Base-by-base conservation (phyloP, 2,329 filamentous ascomycete genomes). In the Fusarium chuoi region DNA sequence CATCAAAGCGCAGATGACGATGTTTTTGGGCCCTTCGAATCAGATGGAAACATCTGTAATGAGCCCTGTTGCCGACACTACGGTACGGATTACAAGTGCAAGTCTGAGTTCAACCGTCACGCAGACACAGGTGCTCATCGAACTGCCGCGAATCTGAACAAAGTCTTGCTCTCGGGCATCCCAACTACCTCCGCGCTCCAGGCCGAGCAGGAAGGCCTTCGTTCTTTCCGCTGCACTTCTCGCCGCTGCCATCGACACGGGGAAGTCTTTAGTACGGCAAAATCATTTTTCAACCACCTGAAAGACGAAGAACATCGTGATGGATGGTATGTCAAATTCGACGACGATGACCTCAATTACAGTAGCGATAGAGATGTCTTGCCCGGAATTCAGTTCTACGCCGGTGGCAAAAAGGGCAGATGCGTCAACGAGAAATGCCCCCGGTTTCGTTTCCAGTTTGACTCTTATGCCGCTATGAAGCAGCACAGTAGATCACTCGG, bases 51-150 rank as follows among this genome's bases (percentile, higher is more conserved):
- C 14, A 33, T 66, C 5, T 78, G 76, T 12, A 41, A 52, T 1
- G 73, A 77, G 14, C 61, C 71, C 0, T 78, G 77, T 33, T 79
- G 77, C 17, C 45, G 49, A 9, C 60, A 63, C 2, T 71, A 66
- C 3, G 67, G 68, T 3, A 60, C 20, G 5, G 59, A 78, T n/a
- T 80, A 72, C 28, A 54, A 57, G 11, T 59, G 68, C 24, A 41
- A 33, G 6, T 78, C 76, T 1, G 72, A 79, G 22, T 72, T 61
- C 11, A 38, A 18, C 4, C 56, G 74, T 14, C 79, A 80, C 10
- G 26, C 28, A 11, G 58, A 68, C 2, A 68, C 68, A 1, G 38
- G 35, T 3, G n/a, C 17, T 17, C 44, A 71, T 2, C 79, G 77
- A 18, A 12, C 68, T 4, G 78, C 77, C 1, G 24, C 46, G 9